phyloP scores from a whole-genome alignment of 495 filamentous ascomycete species.

The Rusavskia elegans region DNA sequence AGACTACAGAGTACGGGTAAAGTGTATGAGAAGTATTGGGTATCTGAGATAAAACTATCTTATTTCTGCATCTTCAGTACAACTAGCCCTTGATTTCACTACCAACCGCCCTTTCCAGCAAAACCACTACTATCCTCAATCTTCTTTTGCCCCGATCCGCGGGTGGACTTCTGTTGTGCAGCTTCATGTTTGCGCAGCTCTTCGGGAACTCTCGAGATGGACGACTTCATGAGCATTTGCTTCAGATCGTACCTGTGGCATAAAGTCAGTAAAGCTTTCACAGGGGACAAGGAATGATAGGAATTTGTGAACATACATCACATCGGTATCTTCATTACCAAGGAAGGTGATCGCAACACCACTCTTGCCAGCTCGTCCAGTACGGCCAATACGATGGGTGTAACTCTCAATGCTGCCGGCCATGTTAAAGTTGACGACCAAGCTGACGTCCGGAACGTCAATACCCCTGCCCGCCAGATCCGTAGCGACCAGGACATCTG shows the following conservation, averaged over 20 bases:
- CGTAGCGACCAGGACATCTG: conserved; percentile 89
- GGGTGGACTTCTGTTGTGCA: conserved; percentile 65
- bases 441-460: conserved; percentile 82
- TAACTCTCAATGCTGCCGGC: conserved; percentile 85
- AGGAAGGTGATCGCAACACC: conserved; percentile 95
- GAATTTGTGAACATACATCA: conserved; percentile 49
- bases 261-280: conserved; percentile 9
- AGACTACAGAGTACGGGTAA: too few species aligned
- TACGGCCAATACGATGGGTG: conserved; percentile 94
- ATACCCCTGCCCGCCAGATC: conserved; percentile 97
- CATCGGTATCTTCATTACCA: conserved; percentile 81
- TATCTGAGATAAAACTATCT: too few species aligned
- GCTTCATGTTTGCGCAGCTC: conserved; percentile 89
- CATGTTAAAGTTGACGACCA: conserved; percentile 99
- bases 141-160: conserved; percentile 39
- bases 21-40: too few species aligned
- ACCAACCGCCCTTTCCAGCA: conserved; percentile 41
- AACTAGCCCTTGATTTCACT: conserved; percentile 1
- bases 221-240: conserved; percentile 88
- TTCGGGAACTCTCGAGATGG: conserved; percentile 80
- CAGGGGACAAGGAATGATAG: neutral
- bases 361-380: conserved; percentile 93
- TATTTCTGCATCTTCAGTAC: too few species aligned
- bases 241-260: conserved; percentile 56
- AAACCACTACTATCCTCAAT: conserved; percentile 45